Evolutionary conservation across 768 basidiomycete species (phyloP).

Genomic region (Trametes cinnabarina): DNA sequence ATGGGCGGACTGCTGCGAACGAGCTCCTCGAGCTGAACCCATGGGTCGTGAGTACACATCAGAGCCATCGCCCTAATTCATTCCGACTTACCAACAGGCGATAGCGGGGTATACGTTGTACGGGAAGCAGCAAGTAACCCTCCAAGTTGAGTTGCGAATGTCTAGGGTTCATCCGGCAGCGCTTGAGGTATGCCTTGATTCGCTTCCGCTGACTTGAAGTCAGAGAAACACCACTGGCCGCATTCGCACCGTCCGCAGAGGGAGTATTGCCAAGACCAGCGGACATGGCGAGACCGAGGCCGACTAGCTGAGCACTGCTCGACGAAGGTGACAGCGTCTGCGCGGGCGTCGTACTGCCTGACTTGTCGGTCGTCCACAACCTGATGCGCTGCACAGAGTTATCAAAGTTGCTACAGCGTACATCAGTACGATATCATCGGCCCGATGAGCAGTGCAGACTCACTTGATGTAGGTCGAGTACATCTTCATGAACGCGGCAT

Average conservation of each 20-base stretch:
- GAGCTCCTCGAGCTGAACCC: constrained; percentile 75
- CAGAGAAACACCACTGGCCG: constrained; percentile 52
- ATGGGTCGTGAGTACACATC: not conserved
- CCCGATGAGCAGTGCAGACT: constrained; percentile 29
- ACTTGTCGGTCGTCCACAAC: constrained; percentile 72
- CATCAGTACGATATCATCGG: constrained; percentile 11
- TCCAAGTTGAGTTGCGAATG: constrained; percentile 95
- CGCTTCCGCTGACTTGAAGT: constrained; percentile 83
- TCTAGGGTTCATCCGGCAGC: constrained; percentile 82
- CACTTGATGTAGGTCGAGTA: constrained; percentile 98
- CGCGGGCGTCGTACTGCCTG: constrained; percentile 38
- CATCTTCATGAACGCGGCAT: constrained; percentile 98
- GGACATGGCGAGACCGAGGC: constrained; percentile 57
- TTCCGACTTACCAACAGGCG: constrained; percentile 69
- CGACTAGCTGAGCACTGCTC: constrained; percentile 60
- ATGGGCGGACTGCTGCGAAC: constrained; percentile 80
- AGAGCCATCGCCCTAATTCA: no score
- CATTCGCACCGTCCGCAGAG: constrained; percentile 39
- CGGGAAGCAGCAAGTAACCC: constrained; percentile 89
- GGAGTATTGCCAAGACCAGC: constrained; percentile 38
- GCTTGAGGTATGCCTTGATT: constrained; percentile 85
- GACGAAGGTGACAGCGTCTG: constrained; percentile 55
- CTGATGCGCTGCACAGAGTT: constrained; percentile 86
- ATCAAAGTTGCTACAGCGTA: constrained; percentile 77
- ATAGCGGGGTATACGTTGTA: constrained; percentile 98